Percentiles rank a stretch among this genome's conserved stretches.
phyloP scores from a whole-genome alignment of 352 stramenopile genomes.

The Poterioochromonas sp. region DNA sequence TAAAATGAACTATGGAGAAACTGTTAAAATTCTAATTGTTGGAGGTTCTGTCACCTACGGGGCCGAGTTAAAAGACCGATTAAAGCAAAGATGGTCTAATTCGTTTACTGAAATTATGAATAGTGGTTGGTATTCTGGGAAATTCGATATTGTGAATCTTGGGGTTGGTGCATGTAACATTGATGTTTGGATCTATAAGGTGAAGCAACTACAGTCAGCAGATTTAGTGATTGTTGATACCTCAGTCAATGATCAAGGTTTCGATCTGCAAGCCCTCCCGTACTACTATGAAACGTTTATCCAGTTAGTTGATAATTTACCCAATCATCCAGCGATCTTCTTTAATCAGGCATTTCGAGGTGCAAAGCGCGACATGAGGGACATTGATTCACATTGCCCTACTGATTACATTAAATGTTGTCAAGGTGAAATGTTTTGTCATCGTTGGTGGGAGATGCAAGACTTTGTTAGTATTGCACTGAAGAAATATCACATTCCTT shows the following conservation, averaged over 20 bases:
- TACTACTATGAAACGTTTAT: conserved; percentile 22
- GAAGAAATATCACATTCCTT: conserved; percentile 11
- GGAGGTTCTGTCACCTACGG: conserved; percentile 21
- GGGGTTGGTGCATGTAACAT: conserved; percentile 12
- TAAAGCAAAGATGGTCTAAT: neutral
- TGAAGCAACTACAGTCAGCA: neutral
- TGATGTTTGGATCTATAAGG: conserved; percentile 18
- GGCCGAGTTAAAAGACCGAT: neutral
- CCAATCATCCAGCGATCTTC: conserved; percentile 6
- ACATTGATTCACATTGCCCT: neutral
- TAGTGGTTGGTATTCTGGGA: conserved; percentile 1
- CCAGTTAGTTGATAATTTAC: conserved; percentile 1
- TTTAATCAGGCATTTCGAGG: conserved; percentile 14
- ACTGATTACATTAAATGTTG: conserved; percentile 19
- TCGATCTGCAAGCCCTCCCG: conserved; percentile 26
- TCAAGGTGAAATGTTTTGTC: neutral
- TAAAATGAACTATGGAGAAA: conserved; percentile 17
- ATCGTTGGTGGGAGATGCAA: conserved; percentile 27
- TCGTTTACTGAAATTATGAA: conserved; percentile 2
- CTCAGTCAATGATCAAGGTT: conserved; percentile 29
- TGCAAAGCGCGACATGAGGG: neutral
- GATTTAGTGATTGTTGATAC: conserved; percentile 28
- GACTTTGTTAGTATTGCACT: conserved; percentile 14
- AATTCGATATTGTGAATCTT: conserved; percentile 10
- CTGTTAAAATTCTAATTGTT: conserved; percentile 24